Percentiles rank a stretch among this genome's conserved stretches.
These are phyloP conservation scores for Scenedesmus sp. DNA, from an alignment of 163 green algal species.

Conservation along the genomic window DNA sequence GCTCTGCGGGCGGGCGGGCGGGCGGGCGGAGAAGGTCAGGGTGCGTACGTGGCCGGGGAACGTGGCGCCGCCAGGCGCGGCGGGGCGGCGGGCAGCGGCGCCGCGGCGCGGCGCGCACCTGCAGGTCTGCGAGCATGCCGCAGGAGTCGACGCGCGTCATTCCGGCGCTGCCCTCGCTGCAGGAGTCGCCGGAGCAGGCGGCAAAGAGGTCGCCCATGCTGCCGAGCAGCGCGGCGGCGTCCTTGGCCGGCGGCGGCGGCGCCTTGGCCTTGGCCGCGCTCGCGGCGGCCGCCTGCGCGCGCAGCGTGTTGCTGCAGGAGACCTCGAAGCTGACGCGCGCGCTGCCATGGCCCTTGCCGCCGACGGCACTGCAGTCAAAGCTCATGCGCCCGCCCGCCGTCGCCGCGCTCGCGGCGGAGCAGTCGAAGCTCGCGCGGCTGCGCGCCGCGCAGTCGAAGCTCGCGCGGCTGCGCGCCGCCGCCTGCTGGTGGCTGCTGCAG, in stretches of 20 bases:
- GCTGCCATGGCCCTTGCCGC: neutral
- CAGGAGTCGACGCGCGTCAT: conserved; percentile 27
- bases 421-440: conserved; percentile 24
- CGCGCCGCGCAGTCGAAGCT: conserved; percentile 7
- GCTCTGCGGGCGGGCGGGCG: too few relatives aligned
- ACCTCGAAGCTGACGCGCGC: conserved; percentile 39
- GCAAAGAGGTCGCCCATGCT: conserved; percentile 43
- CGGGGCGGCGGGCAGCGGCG: too few relatives aligned
- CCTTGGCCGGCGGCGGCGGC: neutral
- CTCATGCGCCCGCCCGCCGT: conserved; percentile 4
- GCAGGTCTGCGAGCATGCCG: conserved; percentile 38
- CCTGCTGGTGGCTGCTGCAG: conserved; percentile 8
- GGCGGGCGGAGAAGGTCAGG: too few relatives aligned
- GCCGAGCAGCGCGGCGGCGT: conserved; percentile 15
- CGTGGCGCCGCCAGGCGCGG: too few relatives aligned
- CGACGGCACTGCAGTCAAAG: conserved; percentile 9
- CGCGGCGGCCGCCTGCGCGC: neutral
- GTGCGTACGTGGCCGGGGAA: too few relatives aligned
- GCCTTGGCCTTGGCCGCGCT: neutral
- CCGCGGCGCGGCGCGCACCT: too few relatives aligned
- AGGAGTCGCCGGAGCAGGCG: conserved; percentile 31
- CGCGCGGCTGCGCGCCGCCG: conserved; percentile 6
- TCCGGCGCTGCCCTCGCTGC: conserved; percentile 18
- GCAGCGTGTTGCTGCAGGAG: conserved; percentile 8
- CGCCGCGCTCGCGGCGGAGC: neutral